A percentile compares a stretch with the other conserved stretches of the same genome.
Conservation (phyloP, 169 alveolate species). For the Cyclospora cayetanensis region DNA sequence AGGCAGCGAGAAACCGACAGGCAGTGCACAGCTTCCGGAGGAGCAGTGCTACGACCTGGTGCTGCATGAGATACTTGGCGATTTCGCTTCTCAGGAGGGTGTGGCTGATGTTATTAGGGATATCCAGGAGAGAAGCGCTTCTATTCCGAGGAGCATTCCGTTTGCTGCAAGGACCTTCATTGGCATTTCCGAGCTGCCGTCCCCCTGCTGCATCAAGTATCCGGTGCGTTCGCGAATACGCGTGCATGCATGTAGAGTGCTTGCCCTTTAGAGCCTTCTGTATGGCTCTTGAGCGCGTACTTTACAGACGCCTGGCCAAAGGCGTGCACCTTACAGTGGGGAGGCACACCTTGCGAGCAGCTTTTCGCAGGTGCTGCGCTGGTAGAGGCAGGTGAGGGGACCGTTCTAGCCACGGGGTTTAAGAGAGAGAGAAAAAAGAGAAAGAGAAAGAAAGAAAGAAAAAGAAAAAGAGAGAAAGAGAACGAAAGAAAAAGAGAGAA, state of each 20-base stretch:
- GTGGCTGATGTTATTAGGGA: constrained; percentile 87
- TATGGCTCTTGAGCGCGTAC: too few species aligned
- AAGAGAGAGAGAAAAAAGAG: not conserved
- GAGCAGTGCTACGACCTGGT: constrained; percentile 82
- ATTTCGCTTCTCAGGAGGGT: constrained; percentile 89
- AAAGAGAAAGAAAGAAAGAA: not conserved
- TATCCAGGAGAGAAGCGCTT: constrained; percentile 80
- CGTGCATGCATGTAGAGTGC: too few species aligned
- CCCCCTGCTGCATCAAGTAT: constrained; percentile 79
- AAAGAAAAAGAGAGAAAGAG: not conserved
- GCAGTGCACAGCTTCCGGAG: not conserved
- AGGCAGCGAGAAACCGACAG: too few species aligned
- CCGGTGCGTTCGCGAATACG: constrained; percentile 18
- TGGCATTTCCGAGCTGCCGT: constrained; percentile 84
- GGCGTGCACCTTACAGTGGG: too few species aligned
- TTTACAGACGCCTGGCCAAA: too few species aligned
- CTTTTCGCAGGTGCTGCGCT: too few species aligned
- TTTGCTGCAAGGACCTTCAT: constrained; percentile 82
- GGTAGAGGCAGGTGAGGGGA: not conserved
- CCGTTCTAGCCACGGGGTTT: not conserved
- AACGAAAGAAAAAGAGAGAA: too few species aligned
- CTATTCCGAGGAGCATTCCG: constrained; percentile 82
- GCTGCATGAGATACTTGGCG: constrained; percentile 88
- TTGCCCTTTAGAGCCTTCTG: too few species aligned
- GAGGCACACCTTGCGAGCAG: too few species aligned